A percentile compares a stretch with the other conserved stretches of the same genome.
These are phyloP conservation scores for Phytophthora capsici DNA, from an alignment of 352 stramenopile species.

Conservation along the genomic window DNA sequence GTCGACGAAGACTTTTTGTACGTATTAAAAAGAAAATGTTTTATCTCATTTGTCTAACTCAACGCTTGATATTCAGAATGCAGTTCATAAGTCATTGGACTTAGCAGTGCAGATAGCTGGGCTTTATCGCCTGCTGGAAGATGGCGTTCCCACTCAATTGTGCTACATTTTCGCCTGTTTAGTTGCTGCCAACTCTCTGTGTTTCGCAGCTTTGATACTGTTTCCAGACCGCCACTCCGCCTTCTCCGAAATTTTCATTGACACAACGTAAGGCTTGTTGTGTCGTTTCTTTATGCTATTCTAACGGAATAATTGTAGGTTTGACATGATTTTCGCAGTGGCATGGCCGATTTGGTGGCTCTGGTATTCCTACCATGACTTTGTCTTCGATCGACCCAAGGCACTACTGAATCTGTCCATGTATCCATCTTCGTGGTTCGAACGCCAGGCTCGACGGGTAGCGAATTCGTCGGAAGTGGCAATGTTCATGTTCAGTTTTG, in stretches of 20 bases:
- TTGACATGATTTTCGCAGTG: constrained; percentile 16
- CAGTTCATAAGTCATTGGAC: constrained; percentile 19
- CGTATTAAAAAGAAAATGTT: neutral
- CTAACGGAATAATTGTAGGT: neutral
- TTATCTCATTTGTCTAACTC: too few species aligned
- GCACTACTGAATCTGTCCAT: constrained; percentile 17
- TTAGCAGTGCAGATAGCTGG: constrained; percentile 13
- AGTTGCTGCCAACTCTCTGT: constrained; percentile 17
- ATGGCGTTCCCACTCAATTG: constrained; percentile 8
- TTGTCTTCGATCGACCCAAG: constrained; percentile 19
- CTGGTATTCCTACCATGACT: constrained; percentile 17
- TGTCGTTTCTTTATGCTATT: neutral
- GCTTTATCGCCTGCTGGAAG: constrained; percentile 24
- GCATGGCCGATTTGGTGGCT: constrained; percentile 24
- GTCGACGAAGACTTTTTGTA: constrained; percentile 22
- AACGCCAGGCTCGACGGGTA: constrained; percentile 16
- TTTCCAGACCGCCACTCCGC: constrained; percentile 8
- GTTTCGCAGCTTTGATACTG: constrained; percentile 20
- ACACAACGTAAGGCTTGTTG: constrained; percentile 15
- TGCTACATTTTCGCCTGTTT: constrained; percentile 20
- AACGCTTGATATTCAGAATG: constrained; percentile 16
- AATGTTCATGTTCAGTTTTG: constrained; percentile 29
- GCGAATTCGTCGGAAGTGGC: constrained; percentile 21
- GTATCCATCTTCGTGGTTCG: constrained; percentile 7
- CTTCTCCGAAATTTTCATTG: constrained; percentile 25